phyloP scores from a whole-genome alignment of 208 protist species.

The Acanthamoeba triangularis region DNA sequence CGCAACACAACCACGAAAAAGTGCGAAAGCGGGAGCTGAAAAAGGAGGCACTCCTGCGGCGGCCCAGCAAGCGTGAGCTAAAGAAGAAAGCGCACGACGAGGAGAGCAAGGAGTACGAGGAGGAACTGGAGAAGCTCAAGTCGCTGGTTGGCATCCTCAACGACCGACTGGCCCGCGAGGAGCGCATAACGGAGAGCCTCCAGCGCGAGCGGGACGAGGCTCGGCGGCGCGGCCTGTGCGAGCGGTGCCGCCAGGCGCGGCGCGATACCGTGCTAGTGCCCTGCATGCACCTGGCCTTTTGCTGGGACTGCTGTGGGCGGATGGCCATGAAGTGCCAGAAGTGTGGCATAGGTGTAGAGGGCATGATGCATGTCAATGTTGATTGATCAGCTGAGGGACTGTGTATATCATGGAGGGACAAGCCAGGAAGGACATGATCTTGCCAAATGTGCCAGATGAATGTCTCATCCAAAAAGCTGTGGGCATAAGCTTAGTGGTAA shows the following conservation, averaged over 20 bases:
- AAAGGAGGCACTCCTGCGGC: background rate
- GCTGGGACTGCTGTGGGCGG: constrained; percentile 26
- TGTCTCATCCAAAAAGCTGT: too few species aligned
- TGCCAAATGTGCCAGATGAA: too few species aligned
- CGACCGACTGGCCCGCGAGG: constrained; percentile 20
- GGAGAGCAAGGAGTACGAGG: background rate
- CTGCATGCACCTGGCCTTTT: constrained; percentile 43
- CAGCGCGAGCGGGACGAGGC: constrained; percentile 18
- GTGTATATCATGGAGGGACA: too few species aligned
- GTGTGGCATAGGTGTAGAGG: background rate
- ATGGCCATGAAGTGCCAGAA: constrained; percentile 41
- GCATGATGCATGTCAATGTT: background rate
- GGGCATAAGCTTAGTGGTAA: too few species aligned
- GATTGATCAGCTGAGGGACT: too few species aligned
- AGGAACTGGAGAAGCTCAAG: constrained; percentile 27
- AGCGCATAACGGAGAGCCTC: background rate
- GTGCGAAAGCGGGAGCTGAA: background rate
- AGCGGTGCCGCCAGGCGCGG: constrained; percentile 32
- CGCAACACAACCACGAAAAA: background rate
- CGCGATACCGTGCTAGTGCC: constrained; percentile 25
- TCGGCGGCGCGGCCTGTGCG: background rate
- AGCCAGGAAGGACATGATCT: too few species aligned
- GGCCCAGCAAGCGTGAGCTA: background rate
- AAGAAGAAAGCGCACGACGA: background rate
- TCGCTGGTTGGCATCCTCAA: background rate